Evolutionary conservation across 1,139 yeast genomes (phyloP).

Genomic region (Candida sp.): DNA sequence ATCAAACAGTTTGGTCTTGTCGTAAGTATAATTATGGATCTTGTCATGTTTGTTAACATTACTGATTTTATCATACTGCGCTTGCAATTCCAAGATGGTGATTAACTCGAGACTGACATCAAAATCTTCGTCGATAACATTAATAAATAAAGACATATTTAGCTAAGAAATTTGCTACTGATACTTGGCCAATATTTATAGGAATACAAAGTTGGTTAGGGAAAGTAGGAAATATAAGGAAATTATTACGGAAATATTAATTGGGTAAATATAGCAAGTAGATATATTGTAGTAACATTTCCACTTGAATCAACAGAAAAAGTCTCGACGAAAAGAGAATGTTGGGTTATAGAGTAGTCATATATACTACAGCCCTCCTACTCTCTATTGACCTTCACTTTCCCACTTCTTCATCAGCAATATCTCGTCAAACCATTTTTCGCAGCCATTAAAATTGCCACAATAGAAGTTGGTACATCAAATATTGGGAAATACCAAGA

Average conservation of each 20-base stretch:
- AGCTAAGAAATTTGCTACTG: too few species aligned
- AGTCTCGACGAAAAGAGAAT: too few species aligned
- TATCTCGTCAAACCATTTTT: neutral
- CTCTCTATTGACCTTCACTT: too few species aligned
- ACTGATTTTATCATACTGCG: neutral
- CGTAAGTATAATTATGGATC: neutral
- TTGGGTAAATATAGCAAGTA: too few species aligned
- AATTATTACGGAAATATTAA: too few species aligned
- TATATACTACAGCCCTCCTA: too few species aligned
- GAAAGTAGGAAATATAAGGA: too few species aligned
- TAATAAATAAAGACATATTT: neutral
- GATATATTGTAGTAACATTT: too few species aligned
- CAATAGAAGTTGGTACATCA: neutral
- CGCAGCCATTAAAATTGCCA: neutral
- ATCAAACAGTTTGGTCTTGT: constrained; percentile 1
- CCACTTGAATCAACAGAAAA: too few species aligned
- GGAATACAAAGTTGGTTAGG: neutral
- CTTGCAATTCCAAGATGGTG: constrained; percentile 5
- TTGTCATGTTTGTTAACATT: neutral
- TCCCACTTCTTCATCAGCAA: too few species aligned
- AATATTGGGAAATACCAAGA: neutral
- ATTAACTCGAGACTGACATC: constrained; percentile 9
- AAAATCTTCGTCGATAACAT: constrained; percentile 13
- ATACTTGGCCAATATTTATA: neutral
- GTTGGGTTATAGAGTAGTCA: too few species aligned